Conservation (phyloP, 345 rosid species). For the Eucalyptus guilfoylei region DNA sequence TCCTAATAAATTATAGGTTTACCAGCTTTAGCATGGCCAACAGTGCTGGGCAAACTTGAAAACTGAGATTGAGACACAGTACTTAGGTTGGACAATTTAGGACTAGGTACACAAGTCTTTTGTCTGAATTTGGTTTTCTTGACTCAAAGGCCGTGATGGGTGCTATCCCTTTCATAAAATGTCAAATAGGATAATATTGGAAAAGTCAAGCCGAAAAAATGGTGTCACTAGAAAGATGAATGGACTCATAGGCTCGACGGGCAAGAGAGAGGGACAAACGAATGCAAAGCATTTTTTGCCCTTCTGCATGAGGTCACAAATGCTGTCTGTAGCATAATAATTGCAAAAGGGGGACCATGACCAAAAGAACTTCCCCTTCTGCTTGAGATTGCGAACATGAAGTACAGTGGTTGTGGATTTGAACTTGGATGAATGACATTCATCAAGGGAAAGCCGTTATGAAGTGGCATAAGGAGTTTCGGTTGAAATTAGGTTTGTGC, state of each 20-base stretch:
- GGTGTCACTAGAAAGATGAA: background rate
- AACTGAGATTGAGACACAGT: background rate
- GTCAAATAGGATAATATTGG: background rate
- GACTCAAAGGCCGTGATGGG: background rate
- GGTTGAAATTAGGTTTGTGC: background rate
- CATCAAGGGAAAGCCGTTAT: background rate
- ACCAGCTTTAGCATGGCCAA: background rate
- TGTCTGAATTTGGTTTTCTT: background rate
- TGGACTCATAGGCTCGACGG: background rate
- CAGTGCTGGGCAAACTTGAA: background rate
- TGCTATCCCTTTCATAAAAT: background rate
- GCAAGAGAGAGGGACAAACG: background rate
- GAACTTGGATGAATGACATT: background rate
- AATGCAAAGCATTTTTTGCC: background rate
- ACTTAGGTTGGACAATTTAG: background rate
- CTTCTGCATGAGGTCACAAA: background rate
- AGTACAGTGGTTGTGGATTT: background rate
- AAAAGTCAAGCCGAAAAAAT: background rate
- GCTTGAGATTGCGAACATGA: background rate
- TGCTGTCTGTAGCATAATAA: background rate
- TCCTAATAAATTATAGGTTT: background rate
- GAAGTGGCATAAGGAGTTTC: background rate
- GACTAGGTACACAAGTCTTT: background rate
- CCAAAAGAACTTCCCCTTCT: background rate
- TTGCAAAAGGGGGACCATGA: background rate